These are phyloP conservation scores for Echria macrotheca DNA, from an alignment of 495 filamentous ascomycete species.

Conservation along the genomic window DNA sequence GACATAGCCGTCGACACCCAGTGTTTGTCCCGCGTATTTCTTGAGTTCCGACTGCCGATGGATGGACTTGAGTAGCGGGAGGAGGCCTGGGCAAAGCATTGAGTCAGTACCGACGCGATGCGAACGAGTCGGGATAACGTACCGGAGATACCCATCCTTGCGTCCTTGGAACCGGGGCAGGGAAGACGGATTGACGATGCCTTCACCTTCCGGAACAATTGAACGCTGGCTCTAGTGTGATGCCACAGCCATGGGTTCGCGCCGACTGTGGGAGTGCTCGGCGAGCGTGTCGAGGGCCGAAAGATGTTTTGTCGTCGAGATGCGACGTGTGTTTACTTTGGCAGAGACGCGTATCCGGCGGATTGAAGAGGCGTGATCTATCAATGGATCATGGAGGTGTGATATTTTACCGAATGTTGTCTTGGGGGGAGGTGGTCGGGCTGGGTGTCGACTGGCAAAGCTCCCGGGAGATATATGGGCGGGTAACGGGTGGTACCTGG, in stretches of 20 bases:
- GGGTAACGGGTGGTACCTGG: constrained; percentile 1
- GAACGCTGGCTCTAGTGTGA: neutral
- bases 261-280: too few relatives aligned
- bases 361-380: too few relatives aligned
- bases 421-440: neutral
- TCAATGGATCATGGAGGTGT: too few relatives aligned
- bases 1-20: constrained; percentile 94
- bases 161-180: neutral
- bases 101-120: constrained; percentile 2
- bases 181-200: neutral
- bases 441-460: neutral
- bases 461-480: neutral
- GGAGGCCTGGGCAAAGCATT: constrained; percentile 54
- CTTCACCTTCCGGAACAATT: neutral
- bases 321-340: too few relatives aligned
- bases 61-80: constrained; percentile 91
- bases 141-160: constrained; percentile 70
- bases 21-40: constrained; percentile 79
- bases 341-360: too few relatives aligned
- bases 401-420: neutral
- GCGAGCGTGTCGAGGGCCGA: too few relatives aligned
- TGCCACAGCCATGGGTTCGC: constrained; percentile 13
- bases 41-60: constrained; percentile 82
- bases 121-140: constrained; percentile 10
- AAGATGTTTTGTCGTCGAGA: too few relatives aligned